These are phyloP conservation scores for Hymenoscyphus fraxineus DNA, from an alignment of 2,329 filamentous ascomycete genomes.

Conservation along the genomic window DNA sequence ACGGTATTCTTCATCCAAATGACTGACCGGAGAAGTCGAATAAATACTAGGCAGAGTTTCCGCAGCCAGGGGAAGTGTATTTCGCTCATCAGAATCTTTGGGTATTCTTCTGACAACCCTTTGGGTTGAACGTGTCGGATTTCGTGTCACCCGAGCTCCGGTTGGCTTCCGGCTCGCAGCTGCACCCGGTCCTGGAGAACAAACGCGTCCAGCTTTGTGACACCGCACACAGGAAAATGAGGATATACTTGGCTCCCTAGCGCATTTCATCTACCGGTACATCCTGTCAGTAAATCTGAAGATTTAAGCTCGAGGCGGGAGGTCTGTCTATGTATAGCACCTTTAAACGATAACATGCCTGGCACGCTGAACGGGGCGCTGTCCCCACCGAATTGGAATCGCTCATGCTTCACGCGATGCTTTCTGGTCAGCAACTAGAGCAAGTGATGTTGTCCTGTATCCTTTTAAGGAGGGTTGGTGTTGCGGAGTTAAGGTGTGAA, in stretches of 20 bases:
- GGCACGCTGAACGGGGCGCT: not conserved
- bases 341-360: conserved; percentile 1
- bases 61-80: not conserved
- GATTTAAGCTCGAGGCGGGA: not conserved
- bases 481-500: not conserved
- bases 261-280: not conserved
- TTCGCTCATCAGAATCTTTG: not conserved
- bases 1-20: not conserved
- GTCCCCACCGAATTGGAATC: not conserved
- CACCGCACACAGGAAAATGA: conserved; percentile 3
- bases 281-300: too few relatives aligned
- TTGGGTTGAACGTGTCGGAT: not conserved
- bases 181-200: not conserved
- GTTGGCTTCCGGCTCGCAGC: not conserved
- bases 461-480: not conserved
- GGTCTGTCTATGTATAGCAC: not conserved
- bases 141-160: not conserved
- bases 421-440: not conserved
- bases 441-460: not conserved
- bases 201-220: not conserved
- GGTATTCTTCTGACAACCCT: not conserved
- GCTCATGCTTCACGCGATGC: not conserved
- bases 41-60: conserved; percentile 1
- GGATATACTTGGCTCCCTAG: not conserved
- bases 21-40: not conserved